These are phyloP conservation scores for Cylindrotheca closterium DNA, from an alignment of 108 stramenopile genomes.

Conservation along the genomic window DNA sequence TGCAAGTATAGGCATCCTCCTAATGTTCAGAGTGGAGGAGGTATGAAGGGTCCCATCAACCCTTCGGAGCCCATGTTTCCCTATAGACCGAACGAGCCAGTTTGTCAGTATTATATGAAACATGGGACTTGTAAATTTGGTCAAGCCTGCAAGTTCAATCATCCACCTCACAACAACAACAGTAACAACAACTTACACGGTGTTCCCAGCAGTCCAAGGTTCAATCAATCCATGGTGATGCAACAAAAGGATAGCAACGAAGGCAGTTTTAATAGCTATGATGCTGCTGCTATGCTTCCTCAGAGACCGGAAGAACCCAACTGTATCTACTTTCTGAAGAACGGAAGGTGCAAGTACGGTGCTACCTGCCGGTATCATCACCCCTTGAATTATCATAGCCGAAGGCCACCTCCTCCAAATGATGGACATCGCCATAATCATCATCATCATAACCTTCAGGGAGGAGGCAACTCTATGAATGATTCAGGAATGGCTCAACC, in stretches of 20 bases:
- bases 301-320: constrained; percentile 85
- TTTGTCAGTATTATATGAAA: constrained; percentile 90
- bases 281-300: constrained; percentile 54
- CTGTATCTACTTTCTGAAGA: constrained; percentile 87
- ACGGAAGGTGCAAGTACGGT: constrained; percentile 90
- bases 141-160: constrained; percentile 90
- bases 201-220: not conserved
- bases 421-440: constrained; percentile 7
- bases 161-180: constrained; percentile 62
- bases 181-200: no score
- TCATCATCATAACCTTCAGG: constrained; percentile 10
- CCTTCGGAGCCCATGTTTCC: constrained; percentile 85
- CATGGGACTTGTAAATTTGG: constrained; percentile 94
- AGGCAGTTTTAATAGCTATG: constrained; percentile 18
- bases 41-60: constrained; percentile 66
- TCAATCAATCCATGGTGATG: constrained; percentile 11
- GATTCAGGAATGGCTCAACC: constrained; percentile 1
- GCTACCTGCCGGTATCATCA: constrained; percentile 91
- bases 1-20: constrained; percentile 92
- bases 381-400: constrained; percentile 51
- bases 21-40: constrained; percentile 86
- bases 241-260: constrained; percentile 17
- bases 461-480: not conserved
- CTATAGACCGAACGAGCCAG: constrained; percentile 77
- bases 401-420: constrained; percentile 8